These are phyloP conservation scores for Scheffersomyces lignicola DNA, from an alignment of 1,139 yeast genomes.

Conservation along the genomic window DNA sequence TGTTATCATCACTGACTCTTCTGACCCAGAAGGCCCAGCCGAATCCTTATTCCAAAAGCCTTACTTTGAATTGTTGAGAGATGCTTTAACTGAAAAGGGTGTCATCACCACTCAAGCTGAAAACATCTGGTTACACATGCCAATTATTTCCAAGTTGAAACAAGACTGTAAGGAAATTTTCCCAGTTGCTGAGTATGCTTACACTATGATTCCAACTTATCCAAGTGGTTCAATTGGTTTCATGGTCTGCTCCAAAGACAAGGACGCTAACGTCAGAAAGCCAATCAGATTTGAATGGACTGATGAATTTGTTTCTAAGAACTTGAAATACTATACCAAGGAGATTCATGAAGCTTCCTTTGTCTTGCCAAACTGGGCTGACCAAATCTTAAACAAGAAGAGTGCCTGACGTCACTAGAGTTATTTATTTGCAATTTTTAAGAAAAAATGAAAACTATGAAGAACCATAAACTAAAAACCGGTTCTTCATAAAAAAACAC, in stretches of 20 bases:
- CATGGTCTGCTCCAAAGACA: conserved; percentile 86
- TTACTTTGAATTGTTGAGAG: conserved; percentile 74
- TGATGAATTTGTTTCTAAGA: conserved; percentile 59
- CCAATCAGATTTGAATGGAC: conserved; percentile 68
- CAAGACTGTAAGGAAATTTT: conserved; percentile 74
- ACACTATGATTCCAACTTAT: conserved; percentile 88
- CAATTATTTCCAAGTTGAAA: conserved; percentile 73
- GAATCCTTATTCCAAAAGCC: conserved; percentile 84
- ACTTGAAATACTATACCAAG: conserved; percentile 78
- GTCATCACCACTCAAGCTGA: conserved; percentile 92
- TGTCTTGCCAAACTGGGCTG: conserved; percentile 87
- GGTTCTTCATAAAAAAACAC: not conserved
- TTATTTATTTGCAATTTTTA: conserved; percentile 5
- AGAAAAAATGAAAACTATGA: conserved; percentile 2
- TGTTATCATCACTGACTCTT: conserved; percentile 90
- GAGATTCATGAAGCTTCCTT: conserved; percentile 82
- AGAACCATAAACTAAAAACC: not conserved
- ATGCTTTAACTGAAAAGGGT: conserved; percentile 83
- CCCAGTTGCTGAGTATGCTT: conserved; percentile 86
- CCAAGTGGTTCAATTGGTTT: conserved; percentile 94
- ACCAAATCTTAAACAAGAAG: conserved; percentile 32
- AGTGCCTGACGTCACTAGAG: conserved; percentile 11
- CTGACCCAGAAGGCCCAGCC: conserved; percentile 99
- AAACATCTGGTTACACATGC: conserved; percentile 85
- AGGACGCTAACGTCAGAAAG: conserved; percentile 56